These are phyloP conservation scores for Cordyceps cicadae DNA, from an alignment of 2,329 filamentous ascomycete genomes.

Conservation along the genomic window DNA sequence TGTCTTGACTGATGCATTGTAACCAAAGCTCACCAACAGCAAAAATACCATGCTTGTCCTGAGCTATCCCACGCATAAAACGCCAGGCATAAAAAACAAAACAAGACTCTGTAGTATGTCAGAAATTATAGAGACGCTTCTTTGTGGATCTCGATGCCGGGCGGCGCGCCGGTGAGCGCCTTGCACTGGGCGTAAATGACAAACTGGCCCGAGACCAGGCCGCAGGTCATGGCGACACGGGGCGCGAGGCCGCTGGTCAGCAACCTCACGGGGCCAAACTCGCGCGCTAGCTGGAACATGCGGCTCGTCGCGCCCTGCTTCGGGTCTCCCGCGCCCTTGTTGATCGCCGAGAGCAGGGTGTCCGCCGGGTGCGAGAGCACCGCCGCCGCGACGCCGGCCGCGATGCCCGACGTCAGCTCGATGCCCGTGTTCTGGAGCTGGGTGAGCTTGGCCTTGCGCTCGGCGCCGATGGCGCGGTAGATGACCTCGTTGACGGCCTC, in stretches of 20 bases:
- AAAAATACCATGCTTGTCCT: background rate
- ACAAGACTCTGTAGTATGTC: background rate
- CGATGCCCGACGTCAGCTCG: slow-evolving; percentile 77
- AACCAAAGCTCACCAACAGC: background rate
- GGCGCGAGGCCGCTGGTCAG: slow-evolving; percentile 41
- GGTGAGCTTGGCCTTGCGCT: slow-evolving; percentile 58
- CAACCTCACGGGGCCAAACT: slow-evolving; percentile 42
- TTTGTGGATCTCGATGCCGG: slow-evolving; percentile 46
- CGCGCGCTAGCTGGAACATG: slow-evolving; percentile 43
- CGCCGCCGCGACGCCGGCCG: slow-evolving; percentile 82
- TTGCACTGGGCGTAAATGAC: slow-evolving; percentile 50
- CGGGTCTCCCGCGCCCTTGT: slow-evolving; percentile 44
- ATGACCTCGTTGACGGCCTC: slow-evolving; percentile 77
- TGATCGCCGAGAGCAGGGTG: slow-evolving; percentile 46
- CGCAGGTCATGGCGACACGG: slow-evolving; percentile 45
- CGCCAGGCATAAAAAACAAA: background rate
- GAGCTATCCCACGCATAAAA: background rate
- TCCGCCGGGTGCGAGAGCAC: slow-evolving; percentile 86
- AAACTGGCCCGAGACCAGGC: slow-evolving; percentile 44
- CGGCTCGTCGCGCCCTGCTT: slow-evolving; percentile 39
- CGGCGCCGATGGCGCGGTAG: slow-evolving; percentile 59
- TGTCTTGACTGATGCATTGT: background rate
- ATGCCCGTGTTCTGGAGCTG: slow-evolving; percentile 68
- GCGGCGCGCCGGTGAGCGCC: slow-evolving; percentile 41
- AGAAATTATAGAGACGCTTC: slow-evolving; percentile 21